These are phyloP conservation scores for Hirschioporus abietinus DNA, from an alignment of 768 basidiomycete genomes.

Conservation along the genomic window DNA sequence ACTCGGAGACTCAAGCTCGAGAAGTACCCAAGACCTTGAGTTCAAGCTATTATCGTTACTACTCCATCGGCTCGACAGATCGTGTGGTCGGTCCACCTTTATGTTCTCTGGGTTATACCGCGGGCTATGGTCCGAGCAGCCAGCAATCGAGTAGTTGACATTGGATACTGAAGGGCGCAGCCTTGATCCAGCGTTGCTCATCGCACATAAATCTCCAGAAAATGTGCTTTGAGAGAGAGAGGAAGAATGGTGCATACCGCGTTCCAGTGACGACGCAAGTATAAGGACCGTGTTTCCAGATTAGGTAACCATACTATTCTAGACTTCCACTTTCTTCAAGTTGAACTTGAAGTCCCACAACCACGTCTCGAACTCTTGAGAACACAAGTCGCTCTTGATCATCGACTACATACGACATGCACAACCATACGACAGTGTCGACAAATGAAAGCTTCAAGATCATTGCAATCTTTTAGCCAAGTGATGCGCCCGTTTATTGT, in stretches of 20 bases:
- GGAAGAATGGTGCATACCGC: too few species aligned
- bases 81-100: conserved; percentile 53
- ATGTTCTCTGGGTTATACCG: conserved; percentile 68
- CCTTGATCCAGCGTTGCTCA: not conserved
- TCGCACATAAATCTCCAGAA: not conserved
- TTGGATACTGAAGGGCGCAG: not conserved
- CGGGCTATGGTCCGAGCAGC: conserved; percentile 67
- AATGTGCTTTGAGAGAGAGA: not conserved
- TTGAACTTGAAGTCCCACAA: too few species aligned
- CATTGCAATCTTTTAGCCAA: too few species aligned
- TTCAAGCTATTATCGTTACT: conserved; percentile 53
- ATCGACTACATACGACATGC: too few species aligned
- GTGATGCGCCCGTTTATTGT: too few species aligned
- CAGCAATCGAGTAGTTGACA: conserved; percentile 43
- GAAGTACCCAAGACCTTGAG: conserved; percentile 64
- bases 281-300: not conserved
- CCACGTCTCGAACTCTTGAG: too few species aligned
- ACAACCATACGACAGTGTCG: too few species aligned
- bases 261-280: not conserved
- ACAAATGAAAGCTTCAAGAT: too few species aligned
- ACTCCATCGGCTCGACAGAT: conserved; percentile 73
- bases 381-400: too few species aligned
- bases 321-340: too few species aligned
- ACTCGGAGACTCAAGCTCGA: conserved; percentile 53
- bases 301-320: not conserved